Evolutionary conservation across 768 basidiomycete species (phyloP).

Genomic region (Pleurotus tuoliensis): DNA sequence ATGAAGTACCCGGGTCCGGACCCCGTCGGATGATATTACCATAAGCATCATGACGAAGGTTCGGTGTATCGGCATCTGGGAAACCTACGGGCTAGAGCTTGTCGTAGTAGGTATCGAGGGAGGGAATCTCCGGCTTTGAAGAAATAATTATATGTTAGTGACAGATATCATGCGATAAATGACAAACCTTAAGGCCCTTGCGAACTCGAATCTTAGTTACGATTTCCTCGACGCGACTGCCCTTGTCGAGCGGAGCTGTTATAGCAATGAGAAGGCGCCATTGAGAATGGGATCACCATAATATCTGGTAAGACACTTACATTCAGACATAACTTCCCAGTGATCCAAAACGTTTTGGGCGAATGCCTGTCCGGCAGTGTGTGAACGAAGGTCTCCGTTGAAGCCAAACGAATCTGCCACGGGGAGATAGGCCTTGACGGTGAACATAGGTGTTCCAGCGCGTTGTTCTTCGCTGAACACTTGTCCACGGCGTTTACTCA

Average conservation of each 20-base stretch:
- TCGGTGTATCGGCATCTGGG: constrained; percentile 14
- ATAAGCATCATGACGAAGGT: no score
- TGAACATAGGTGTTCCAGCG: constrained; percentile 98
- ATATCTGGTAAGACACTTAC: constrained; percentile 36
- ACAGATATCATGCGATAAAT: not conserved
- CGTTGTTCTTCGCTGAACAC: constrained; percentile 98
- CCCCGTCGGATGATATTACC: no score
- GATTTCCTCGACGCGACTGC: constrained; percentile 85
- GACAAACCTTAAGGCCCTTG: constrained; percentile 88
- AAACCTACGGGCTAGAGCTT: constrained; percentile 51
- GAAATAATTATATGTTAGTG: constrained; percentile 10
- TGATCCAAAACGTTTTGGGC: constrained; percentile 94
- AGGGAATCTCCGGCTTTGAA: constrained; percentile 76
- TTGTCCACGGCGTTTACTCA: constrained; percentile 97
- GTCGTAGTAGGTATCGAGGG: constrained; percentile 91
- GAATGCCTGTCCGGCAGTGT: constrained; percentile 97
- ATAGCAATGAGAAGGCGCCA: not conserved
- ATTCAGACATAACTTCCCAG: constrained; percentile 82
- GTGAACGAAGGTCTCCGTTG: constrained; percentile 91
- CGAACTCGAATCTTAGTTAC: constrained; percentile 79
- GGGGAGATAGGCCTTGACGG: constrained; percentile 94
- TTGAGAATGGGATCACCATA: not conserved
- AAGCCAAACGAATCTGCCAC: constrained; percentile 94
- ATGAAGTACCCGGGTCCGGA: no score
- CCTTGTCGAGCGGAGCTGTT: constrained; percentile 80